Conservation (phyloP, 805 yeast genomes). For the Millerago galiae region DNA sequence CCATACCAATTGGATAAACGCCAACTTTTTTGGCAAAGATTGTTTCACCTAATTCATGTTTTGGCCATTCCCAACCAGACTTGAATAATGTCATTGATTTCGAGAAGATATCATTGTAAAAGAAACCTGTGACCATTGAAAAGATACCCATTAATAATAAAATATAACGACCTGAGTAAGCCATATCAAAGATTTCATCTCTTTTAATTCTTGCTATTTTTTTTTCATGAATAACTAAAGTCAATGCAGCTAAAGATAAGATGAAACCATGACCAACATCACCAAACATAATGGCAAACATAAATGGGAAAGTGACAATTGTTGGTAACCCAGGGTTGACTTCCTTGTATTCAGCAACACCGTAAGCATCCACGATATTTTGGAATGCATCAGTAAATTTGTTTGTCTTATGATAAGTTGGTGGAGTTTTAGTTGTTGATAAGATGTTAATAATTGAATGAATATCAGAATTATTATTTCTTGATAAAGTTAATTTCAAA, state of each 20-base stretch:
- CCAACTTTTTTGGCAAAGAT: conserved; percentile 63
- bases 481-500: conserved; percentile 55
- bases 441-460: conserved; percentile 52
- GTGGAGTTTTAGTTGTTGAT: conserved; percentile 73
- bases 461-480: conserved; percentile 64
- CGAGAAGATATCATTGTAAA: conserved; percentile 92
- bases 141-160: conserved; percentile 87
- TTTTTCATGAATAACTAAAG: conserved; percentile 68
- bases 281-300: conserved; percentile 99
- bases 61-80: conserved; percentile 94
- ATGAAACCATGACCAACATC: conserved; percentile 95
- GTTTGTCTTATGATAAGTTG: conserved; percentile 91
- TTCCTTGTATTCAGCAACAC: conserved; percentile 87
- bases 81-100: conserved; percentile 78
- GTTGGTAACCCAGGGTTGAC: conserved; percentile 96
- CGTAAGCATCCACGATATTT: conserved; percentile 90
- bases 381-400: conserved; percentile 93
- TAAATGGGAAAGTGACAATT: conserved; percentile 90
- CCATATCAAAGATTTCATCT: conserved; percentile 97
- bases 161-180: conserved; percentile 87
- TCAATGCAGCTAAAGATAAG: conserved; percentile 64
- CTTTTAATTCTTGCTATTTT: conserved; percentile 61
- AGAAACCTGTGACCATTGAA: conserved; percentile 90
- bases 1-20: conserved; percentile 80
- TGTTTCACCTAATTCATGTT: conserved; percentile 53